phyloP scores from a whole-genome alignment of 2,329 filamentous ascomycete species.

The Neoascochyta sp. region DNA sequence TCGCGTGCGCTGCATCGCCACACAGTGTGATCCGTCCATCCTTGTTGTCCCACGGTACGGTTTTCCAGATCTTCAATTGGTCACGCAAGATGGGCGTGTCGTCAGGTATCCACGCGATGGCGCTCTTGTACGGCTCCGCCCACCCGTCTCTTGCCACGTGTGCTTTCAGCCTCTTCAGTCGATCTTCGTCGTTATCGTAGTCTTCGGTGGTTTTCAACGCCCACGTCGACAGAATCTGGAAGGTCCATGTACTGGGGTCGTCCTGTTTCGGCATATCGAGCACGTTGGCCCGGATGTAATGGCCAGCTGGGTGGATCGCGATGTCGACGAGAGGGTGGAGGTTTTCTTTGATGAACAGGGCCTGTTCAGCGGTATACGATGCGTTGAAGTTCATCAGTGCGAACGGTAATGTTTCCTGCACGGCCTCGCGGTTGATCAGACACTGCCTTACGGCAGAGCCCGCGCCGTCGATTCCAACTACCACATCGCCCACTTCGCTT shows the following conservation, averaged over 20 bases:
- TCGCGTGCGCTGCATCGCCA: slow-evolving; percentile 41
- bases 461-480: slow-evolving; percentile 27
- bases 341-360: slow-evolving; percentile 20
- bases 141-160: slow-evolving; percentile 26
- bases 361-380: slow-evolving; percentile 23
- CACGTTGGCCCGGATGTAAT: slow-evolving; percentile 30
- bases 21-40: slow-evolving; percentile 34
- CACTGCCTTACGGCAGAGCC: slow-evolving; percentile 26
- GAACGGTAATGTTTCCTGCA: slow-evolving; percentile 24
- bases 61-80: slow-evolving; percentile 36
- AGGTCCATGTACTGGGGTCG: slow-evolving; percentile 35
- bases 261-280: slow-evolving; percentile 32
- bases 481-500: slow-evolving; percentile 16
- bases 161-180: slow-evolving; percentile 24
- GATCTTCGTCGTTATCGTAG: slow-evolving; percentile 23
- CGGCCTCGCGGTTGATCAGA: slow-evolving; percentile 15
- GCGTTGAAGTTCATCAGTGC: slow-evolving; percentile 31
- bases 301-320: slow-evolving; percentile 29
- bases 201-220: slow-evolving; percentile 23
- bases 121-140: slow-evolving; percentile 35
- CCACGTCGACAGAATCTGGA: slow-evolving; percentile 35
- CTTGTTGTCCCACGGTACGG: slow-evolving; percentile 33
- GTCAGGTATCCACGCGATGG: slow-evolving; percentile 33
- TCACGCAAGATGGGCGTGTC: slow-evolving; percentile 27
- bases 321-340: slow-evolving; percentile 31